A percentile compares a stretch with the other conserved stretches of the same genome.
Evolutionary conservation across 805 yeast species (phyloP).

Genomic region (Hanseniaspora occidentalis): DNA sequence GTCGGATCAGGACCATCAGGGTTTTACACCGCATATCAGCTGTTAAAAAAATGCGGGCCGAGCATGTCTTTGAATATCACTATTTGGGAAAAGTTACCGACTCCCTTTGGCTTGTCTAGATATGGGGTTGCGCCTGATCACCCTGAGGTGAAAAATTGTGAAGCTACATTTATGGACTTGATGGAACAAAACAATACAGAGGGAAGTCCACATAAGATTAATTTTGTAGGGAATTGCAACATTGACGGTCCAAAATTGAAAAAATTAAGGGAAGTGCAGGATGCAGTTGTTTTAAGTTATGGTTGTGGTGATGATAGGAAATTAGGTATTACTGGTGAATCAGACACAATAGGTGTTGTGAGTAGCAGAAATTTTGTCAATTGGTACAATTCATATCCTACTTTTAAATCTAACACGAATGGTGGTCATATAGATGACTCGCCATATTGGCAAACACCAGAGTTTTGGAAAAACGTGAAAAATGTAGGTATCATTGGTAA

Average conservation of each 20-base stretch:
- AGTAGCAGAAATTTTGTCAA: slow-evolving; percentile 82
- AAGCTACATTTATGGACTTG: slow-evolving; percentile 50
- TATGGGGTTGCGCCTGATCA: slow-evolving; percentile 99
- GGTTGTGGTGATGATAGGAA: slow-evolving; percentile 57
- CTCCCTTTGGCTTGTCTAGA: slow-evolving; percentile 84
- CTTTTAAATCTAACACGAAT: slow-evolving; percentile 12
- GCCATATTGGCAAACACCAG: slow-evolving; percentile 25
- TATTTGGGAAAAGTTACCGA: slow-evolving; percentile 72
- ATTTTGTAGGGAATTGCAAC: slow-evolving; percentile 58
- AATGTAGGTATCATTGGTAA: slow-evolving; percentile 82
- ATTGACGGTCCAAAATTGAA: slow-evolving; percentile 50
- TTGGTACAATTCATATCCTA: slow-evolving; percentile 93
- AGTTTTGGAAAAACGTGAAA: slow-evolving; percentile 46
- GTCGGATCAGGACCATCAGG: slow-evolving; percentile 97
- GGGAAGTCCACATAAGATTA: slow-evolving; percentile 25
- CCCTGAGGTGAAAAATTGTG: slow-evolving; percentile 85
- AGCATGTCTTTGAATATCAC: slow-evolving; percentile 39
- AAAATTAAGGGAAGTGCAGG: slow-evolving; percentile 42
- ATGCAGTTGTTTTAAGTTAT: slow-evolving; percentile 68
- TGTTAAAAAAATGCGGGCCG: slow-evolving; percentile 34
- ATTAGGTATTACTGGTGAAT: slow-evolving; percentile 46
- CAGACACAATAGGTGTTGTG: slow-evolving; percentile 46
- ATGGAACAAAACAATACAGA: slow-evolving; percentile 17
- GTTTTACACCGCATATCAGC: slow-evolving; percentile 72
- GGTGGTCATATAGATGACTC: no score